Conservation (phyloP, 345 rosid genomes). For the Dovyalis caffra region DNA sequence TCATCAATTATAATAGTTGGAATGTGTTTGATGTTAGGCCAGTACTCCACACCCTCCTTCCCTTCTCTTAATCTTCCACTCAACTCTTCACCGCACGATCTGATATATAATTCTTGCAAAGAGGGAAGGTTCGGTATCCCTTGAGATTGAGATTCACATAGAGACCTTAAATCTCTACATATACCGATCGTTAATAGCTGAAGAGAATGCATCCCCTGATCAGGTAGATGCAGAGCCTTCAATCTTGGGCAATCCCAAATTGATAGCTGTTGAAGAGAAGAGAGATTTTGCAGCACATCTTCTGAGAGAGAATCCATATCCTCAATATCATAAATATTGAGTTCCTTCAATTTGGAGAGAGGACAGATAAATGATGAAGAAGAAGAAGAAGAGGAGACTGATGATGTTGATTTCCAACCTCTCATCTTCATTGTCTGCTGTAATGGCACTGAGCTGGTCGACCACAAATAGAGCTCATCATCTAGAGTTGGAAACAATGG, state of each 20-base stretch:
- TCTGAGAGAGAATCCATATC: not conserved
- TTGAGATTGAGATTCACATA: not conserved
- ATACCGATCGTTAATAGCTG: fast-evolving
- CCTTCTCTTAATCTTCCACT: not conserved
- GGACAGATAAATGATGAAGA: not conserved
- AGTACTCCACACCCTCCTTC: not conserved
- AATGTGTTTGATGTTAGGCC: constrained; percentile 17
- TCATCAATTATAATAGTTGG: not conserved
- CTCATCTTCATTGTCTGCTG: not conserved
- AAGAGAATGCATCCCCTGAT: too few species aligned
- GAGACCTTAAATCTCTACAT: too few species aligned
- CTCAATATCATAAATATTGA: not conserved
- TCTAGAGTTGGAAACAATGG: constrained; percentile 16
- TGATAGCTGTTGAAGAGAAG: not conserved
- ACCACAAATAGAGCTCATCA: not conserved
- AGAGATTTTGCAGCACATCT: constrained; percentile 2
- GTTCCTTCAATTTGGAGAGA: not conserved
- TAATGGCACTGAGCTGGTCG: not conserved
- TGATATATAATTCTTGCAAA: not conserved
- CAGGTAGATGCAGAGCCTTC: not conserved
- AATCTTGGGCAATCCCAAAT: not conserved
- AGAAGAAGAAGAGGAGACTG: not conserved
- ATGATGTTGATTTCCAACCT: too few species aligned
- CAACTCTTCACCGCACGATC: not conserved
- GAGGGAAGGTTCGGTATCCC: constrained; percentile 1